These are phyloP conservation scores for Articulospora tetracladia DNA, from an alignment of 495 filamentous ascomycete species.

Conservation along the genomic window DNA sequence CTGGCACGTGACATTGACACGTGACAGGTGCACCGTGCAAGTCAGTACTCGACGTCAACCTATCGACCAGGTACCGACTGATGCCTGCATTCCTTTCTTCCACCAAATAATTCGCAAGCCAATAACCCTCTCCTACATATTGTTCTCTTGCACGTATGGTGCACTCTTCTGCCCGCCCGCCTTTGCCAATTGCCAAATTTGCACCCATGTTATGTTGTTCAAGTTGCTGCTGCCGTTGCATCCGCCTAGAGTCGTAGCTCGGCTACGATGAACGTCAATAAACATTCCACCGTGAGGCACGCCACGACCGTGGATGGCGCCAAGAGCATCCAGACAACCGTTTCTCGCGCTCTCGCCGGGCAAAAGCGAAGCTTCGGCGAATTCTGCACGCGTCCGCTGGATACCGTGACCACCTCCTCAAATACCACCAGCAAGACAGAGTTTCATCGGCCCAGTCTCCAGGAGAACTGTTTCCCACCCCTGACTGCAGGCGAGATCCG, in stretches of 20 bases:
- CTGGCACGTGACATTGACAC: too few relatives aligned
- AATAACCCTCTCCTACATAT: too few relatives aligned
- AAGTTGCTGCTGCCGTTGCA: neutral
- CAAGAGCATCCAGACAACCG: conserved; percentile 34
- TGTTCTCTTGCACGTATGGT: too few relatives aligned
- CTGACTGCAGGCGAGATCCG: conserved; percentile 15
- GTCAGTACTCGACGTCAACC: too few relatives aligned
- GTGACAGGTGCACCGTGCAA: too few relatives aligned
- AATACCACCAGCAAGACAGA: conserved; percentile 11
- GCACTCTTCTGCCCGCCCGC: too few relatives aligned
- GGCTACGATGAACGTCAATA: conserved; percentile 12
- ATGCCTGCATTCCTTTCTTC: too few relatives aligned
- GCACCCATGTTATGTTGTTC: neutral
- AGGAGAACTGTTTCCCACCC: conserved; percentile 8
- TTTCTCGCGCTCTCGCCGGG: conserved; percentile 37
- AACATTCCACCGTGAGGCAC: conserved; percentile 24
- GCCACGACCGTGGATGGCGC: conserved; percentile 45
- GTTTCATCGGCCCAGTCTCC: neutral
- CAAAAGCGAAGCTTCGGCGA: conserved; percentile 36
- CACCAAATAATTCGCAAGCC: too few relatives aligned
- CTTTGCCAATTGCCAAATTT: too few relatives aligned
- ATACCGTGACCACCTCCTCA: neutral
- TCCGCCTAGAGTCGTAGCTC: neutral
- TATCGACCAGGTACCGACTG: too few relatives aligned
- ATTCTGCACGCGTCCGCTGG: conserved; percentile 5